Base-by-base conservation (phyloP, 768 basidiomycete species). In the Imleria badia region DNA sequence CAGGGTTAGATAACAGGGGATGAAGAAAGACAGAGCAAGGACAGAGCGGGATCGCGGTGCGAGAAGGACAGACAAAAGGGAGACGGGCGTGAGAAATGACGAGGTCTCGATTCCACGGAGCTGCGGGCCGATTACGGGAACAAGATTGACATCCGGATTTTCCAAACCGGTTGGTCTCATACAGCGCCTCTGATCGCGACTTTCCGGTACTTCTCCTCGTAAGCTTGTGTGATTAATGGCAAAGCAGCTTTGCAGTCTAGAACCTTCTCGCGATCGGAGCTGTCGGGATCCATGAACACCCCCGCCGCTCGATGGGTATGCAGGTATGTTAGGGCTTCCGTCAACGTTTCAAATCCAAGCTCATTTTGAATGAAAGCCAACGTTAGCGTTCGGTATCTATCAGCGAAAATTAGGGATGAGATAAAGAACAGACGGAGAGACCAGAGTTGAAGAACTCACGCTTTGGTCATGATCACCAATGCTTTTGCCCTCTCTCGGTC, bases 171-270 rank as follows among this genome's bases (percentile, higher is more conserved):
- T 54, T 23, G 40, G 40, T 49, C 42, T 69, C 77, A 94, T 73
- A 96, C 89, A 67, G 94, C 93, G 62, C 96, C 96, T 77, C 85
- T 94, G 73, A 98, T 92, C 65, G 83, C 84, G 55, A 97, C 85
- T 70, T 87, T 91, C 60, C 87, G 81, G 69, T 92, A 93, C 73
- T 87, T 94, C 63, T 85, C 82, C 63, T 91, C 89, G 67, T 86
- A 84, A 14, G 80, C 82, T 60, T 83, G 80, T 20, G 76, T 72
- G 54, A 98, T 80, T 58, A 76, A 75, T 30, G 75, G 64, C 50
- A 71, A 71, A n/a, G 81, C 83, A 38, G 78, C 70, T 71, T 81
- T 89, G 77, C 89, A 92, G 57, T 93, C 89, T 54, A 94, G 64
- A 38, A 77, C 73, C 72, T 86, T 88, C 59, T 87, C 79, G 30